phyloP scores from a whole-genome alignment of 345 rosid species.

The Gossypium thurberi region DNA sequence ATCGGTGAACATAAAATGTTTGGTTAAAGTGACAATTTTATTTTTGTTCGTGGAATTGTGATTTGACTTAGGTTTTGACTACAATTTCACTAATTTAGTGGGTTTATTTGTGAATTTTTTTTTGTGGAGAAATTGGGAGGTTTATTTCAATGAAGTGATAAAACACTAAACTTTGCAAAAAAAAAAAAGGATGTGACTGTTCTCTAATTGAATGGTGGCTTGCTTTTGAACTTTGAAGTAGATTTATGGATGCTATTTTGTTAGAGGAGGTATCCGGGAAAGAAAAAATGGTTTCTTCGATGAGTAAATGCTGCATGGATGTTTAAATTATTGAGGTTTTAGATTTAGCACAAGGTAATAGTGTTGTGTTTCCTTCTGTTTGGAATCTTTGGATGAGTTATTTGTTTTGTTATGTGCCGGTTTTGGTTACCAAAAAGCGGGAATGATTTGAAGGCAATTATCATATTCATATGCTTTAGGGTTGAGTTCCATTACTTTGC shows the following conservation, averaged over 20 bases:
- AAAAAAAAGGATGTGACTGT: background rate
- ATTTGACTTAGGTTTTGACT: background rate
- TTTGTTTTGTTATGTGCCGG: constrained; percentile 1
- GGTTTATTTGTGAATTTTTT: background rate
- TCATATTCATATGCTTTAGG: background rate
- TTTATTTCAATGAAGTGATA: background rate
- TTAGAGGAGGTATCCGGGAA: background rate
- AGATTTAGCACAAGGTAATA: background rate
- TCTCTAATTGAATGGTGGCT: background rate
- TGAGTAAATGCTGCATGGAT: background rate
- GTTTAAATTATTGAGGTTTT: background rate
- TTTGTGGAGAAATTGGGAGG: background rate
- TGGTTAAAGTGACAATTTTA: background rate
- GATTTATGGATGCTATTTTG: background rate
- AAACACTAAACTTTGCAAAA: background rate
- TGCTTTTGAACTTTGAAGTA: background rate
- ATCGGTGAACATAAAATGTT: background rate
- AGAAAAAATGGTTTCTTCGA: background rate
- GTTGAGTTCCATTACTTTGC: background rate
- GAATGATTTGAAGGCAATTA: background rate
- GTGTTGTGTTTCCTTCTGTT: background rate
- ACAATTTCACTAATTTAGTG: background rate
- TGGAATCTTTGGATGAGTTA: background rate
- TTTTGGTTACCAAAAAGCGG: background rate
- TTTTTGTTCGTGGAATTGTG: background rate